Percentiles rank a stretch among this genome's conserved stretches.
phyloP scores from a whole-genome alignment of 2,329 filamentous ascomycete species.

The Fusarium falciforme region DNA sequence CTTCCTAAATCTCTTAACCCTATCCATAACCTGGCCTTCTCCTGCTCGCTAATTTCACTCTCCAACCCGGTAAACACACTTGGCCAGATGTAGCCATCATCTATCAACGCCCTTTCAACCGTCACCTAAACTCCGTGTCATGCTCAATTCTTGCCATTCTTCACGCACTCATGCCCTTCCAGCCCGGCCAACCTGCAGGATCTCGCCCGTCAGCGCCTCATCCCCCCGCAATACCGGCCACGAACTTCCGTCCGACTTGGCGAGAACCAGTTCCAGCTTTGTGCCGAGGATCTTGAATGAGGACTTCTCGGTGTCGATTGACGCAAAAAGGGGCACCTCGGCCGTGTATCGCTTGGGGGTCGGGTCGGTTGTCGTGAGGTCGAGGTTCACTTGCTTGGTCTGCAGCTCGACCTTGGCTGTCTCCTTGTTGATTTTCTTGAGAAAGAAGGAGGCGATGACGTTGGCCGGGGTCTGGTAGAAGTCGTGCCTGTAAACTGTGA shows the following conservation, averaged over 20 bases:
- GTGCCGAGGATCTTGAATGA: constrained; percentile 86
- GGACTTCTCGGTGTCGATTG: constrained; percentile 80
- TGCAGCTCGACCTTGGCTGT: constrained; percentile 78
- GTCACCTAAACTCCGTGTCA: constrained; percentile 31
- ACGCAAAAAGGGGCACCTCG: constrained; percentile 78
- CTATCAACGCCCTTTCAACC: constrained; percentile 28
- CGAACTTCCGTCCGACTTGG: constrained; percentile 77
- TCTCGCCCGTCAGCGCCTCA: constrained; percentile 76
- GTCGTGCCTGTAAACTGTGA: constrained; percentile 66
- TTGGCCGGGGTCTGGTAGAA: constrained; percentile 92
- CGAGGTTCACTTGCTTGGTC: constrained; percentile 73
- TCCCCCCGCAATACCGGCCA: constrained; percentile 89
- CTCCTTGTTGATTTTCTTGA: constrained; percentile 95
- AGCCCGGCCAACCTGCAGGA: constrained; percentile 89
- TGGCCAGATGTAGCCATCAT: constrained; percentile 1
- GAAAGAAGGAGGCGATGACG: constrained; percentile 91
- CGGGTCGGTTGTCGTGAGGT: constrained; percentile 86
- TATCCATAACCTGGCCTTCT: background rate
- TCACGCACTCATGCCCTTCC: constrained; percentile 64
- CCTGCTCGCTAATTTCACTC: constrained; percentile 13
- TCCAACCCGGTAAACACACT: background rate
- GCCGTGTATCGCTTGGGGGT: constrained; percentile 81
- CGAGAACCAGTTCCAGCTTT: constrained; percentile 85
- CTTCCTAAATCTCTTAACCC: background rate
- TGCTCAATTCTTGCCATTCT: constrained; percentile 18